Conservation (phyloP, 2,329 filamentous ascomycete genomes). For the Verticillium nonalfalfae region DNA sequence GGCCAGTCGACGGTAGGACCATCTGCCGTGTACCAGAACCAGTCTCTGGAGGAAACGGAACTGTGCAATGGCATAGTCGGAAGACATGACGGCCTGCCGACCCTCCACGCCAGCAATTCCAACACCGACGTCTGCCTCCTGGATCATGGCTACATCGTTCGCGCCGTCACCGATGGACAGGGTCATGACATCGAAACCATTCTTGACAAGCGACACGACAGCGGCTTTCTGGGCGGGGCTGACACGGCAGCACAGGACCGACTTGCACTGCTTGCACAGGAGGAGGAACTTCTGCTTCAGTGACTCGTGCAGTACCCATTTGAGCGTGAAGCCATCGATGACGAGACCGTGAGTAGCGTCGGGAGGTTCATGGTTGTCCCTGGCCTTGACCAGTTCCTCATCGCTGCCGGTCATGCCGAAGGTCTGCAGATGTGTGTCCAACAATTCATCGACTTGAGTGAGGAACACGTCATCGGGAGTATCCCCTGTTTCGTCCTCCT, state of each 20-base stretch:
- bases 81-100: conserved; percentile 90
- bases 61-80: conserved; percentile 91
- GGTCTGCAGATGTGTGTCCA: conserved; percentile 64
- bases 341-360: conserved; percentile 85
- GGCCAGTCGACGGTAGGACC: conserved; percentile 90
- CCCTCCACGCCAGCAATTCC: conserved; percentile 92
- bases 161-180: conserved; percentile 89
- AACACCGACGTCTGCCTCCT: conserved; percentile 93
- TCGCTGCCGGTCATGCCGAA: conserved; percentile 83
- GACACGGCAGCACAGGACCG: conserved; percentile 94
- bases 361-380: conserved; percentile 79
- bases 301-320: conserved; percentile 74
- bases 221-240: conserved; percentile 95
- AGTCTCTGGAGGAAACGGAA: conserved; percentile 83
- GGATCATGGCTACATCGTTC: conserved; percentile 97
- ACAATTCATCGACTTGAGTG: conserved; percentile 57
- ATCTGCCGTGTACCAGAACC: conserved; percentile 84
- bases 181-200: conserved; percentile 91
- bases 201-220: conserved; percentile 95
- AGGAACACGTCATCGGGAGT: conserved; percentile 42
- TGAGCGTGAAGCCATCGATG: conserved; percentile 90
- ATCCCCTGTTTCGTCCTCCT: conserved; percentile 59
- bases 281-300: conserved; percentile 90
- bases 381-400: conserved; percentile 73
- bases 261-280: conserved; percentile 94